Evolutionary conservation across 2,329 filamentous ascomycete genomes (phyloP).

Genomic region (Neopestalotiopsis clavispora): DNA sequence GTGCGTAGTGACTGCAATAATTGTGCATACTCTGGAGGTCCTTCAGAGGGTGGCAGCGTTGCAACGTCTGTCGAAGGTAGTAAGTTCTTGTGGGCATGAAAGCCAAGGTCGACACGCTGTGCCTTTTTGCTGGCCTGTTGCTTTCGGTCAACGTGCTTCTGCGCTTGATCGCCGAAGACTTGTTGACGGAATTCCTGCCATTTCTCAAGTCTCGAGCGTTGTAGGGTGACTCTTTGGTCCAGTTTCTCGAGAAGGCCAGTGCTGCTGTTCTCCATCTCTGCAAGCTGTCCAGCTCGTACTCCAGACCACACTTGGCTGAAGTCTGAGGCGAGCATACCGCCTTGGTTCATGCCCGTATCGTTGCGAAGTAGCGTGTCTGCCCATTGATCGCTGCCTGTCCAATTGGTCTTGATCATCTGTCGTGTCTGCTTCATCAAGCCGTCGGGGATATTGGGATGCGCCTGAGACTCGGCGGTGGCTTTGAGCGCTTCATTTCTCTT

Average conservation of each 20-base stretch:
- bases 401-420: constrained; percentile 70
- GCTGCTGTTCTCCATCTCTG: constrained; percentile 58
- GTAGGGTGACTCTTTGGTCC: constrained; percentile 68
- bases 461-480: constrained; percentile 28
- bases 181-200: constrained; percentile 73
- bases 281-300: constrained; percentile 63
- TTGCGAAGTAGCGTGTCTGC: constrained; percentile 73
- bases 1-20: constrained; percentile 47
- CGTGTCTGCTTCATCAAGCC: constrained; percentile 56
- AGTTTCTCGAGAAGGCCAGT: constrained; percentile 71
- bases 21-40: constrained; percentile 48
- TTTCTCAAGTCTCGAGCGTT: constrained; percentile 70
- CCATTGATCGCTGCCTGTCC: constrained; percentile 80
- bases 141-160: constrained; percentile 28
- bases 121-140: constrained; percentile 30
- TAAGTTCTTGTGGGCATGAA: constrained; percentile 56
- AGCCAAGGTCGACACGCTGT: constrained; percentile 57
- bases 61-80: constrained; percentile 38
- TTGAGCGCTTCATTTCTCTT: constrained; percentile 55
- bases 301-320: constrained; percentile 76
- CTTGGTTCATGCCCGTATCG: constrained; percentile 59
- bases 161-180: constrained; percentile 44
- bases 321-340: constrained; percentile 66
- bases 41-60: constrained; percentile 20
- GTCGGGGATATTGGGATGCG: constrained; percentile 42